Conservation (phyloP, 345 rosid species). For the Aethionema arabicum region DNA sequence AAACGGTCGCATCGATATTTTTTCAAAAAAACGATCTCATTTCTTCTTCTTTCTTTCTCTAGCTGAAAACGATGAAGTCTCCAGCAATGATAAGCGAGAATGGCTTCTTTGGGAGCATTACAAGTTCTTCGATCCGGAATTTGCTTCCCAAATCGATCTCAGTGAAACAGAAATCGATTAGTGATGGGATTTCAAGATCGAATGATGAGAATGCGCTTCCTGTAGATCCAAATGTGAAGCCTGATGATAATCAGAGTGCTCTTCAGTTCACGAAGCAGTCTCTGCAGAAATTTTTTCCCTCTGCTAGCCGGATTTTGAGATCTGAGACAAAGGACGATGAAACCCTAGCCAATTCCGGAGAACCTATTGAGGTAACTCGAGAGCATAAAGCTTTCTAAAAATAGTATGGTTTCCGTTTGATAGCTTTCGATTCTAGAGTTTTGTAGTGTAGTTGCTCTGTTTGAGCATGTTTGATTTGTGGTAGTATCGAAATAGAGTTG, state of each 20-base stretch:
- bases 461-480: not conserved
- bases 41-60: conserved; percentile 3
- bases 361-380: conserved; percentile 1
- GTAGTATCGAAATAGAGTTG: not conserved
- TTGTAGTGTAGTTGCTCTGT: not conserved
- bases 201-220: conserved; percentile 66
- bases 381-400: not conserved
- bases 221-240: conserved; percentile 47
- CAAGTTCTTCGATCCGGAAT: conserved; percentile 60
- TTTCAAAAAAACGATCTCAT: conserved; percentile 7
- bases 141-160: conserved; percentile 69
- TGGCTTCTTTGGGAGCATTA: conserved; percentile 47
- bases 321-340: conserved; percentile 6
- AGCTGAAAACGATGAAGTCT: conserved; percentile 27
- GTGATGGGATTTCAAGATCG: conserved; percentile 34
- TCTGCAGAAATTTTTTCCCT: not conserved
- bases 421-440: not conserved
- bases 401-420: not conserved
- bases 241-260: not conserved
- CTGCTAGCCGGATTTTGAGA: not conserved
- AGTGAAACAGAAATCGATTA: conserved; percentile 40
- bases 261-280: not conserved
- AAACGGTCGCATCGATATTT: conserved; percentile 28
- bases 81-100: conserved; percentile 30
- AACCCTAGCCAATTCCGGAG: not conserved